Evolutionary conservation across 176 grass and related monocot species (phyloP), one percentile per base, ranked within the genome.

Genomic region (Cenchrus purpureus): DNA sequence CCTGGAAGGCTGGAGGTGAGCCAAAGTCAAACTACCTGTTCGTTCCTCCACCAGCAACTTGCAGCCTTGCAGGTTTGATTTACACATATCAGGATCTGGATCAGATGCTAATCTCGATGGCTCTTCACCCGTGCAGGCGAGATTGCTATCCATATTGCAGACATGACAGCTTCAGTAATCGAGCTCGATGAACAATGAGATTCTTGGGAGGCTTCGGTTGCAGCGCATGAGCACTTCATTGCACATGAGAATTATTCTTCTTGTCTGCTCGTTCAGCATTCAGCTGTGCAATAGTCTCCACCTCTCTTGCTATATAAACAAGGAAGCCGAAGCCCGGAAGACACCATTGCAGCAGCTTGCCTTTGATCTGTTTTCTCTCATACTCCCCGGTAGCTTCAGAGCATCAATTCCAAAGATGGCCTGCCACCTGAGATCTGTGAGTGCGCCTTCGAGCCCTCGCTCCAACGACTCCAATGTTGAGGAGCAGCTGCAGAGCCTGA

Each of bases 401-500:
- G 15, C 73, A 37, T 57, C 13, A n/a, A 56, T 55, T 8, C 6
- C 17, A 51, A 74, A 17, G 45, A 84, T 84, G 82, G 82, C 71
- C 9, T 64, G 6, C 71, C 58, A 52, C 63, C 53, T 76, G 17
- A 76, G 82, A 71, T 81, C 77, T 7, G 20, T 31, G 10, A 89
- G 87, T 3, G 1, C 80, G 62, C 87, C 87, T 51, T 89, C 82
- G 0, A 84, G 76, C 12, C 61, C 76, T 42, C 20, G 19, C 68
- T 75, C 68, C 8, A 28, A 66, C 7, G 22, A 70, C 4, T 42
- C 58, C 56, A 16, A 10, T 14, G 20, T 69, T 9, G 77, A 65
- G 64, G 67, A 79, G 37, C 49, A 87, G 65, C 71, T 89, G 17
- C 76, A 68, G n/a, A 85, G 60, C n/a, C 76, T 89, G 4, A 78